These are phyloP conservation scores for Rhodotorula kratochvilovae DNA, from an alignment of 768 basidiomycete species.

Conservation along the genomic window DNA sequence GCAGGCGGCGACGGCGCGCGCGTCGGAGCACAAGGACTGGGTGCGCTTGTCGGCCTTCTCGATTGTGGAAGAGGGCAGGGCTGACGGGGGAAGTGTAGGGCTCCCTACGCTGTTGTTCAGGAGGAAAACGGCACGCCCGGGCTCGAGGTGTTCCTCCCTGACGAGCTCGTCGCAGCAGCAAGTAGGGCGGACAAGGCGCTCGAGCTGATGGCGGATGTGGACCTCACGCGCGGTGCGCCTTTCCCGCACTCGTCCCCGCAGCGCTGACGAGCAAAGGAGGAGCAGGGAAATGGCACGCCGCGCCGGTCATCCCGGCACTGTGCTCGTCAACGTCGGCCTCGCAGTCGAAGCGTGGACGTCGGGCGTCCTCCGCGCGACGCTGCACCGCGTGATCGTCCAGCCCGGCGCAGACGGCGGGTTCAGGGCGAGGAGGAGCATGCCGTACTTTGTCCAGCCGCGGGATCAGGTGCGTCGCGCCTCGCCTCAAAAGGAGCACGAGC, in stretches of 20 bases:
- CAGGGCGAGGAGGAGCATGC: not conserved
- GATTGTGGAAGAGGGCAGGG: too few relatives aligned
- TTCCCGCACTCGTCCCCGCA: too few relatives aligned
- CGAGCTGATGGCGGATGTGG: not conserved
- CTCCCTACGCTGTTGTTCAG: slow-evolving; percentile 6
- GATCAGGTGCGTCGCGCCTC: not conserved
- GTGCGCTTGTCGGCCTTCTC: not conserved
- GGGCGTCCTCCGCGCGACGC: not conserved
- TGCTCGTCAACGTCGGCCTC: slow-evolving; percentile 7
- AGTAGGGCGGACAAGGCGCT: not conserved
- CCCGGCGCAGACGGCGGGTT: not conserved
- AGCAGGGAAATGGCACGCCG: not conserved
- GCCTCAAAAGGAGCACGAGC: too few relatives aligned
- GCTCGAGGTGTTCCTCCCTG: slow-evolving; percentile 9
- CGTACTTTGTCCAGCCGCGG: slow-evolving; percentile 1
- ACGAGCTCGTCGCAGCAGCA: not conserved
- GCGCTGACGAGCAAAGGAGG: too few relatives aligned
- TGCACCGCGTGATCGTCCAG: slow-evolving; percentile 6
- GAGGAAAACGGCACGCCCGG: slow-evolving; percentile 14
- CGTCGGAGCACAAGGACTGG: slow-evolving; percentile 14
- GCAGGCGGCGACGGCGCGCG: not conserved
- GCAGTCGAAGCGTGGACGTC: not conserved
- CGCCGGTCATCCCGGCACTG: slow-evolving; percentile 8
- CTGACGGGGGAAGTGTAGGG: not conserved
- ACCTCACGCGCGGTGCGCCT: not conserved